Base-by-base conservation (phyloP, 2,329 filamentous ascomycete species). In the Ophiocordyceps camponoti-floridani region DNA sequence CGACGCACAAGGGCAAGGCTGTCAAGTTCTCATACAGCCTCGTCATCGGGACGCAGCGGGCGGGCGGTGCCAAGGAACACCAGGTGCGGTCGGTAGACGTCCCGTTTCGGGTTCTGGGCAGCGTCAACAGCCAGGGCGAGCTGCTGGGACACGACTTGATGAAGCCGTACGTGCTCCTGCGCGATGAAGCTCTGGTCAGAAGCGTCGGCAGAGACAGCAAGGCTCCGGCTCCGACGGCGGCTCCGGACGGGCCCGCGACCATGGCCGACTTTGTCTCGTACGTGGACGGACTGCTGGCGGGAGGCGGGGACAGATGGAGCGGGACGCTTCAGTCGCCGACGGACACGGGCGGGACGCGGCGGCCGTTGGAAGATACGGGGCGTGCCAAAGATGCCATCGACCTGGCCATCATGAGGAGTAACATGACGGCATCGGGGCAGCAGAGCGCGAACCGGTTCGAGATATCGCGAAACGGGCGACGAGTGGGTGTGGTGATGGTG, bases 11-110 rank as follows among this genome's bases (percentile, higher is more conserved):
- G 53, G 91, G 91, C 11, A 88, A 91, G 56, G 85, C 86, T 1
- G 91, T 95, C 57, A 96, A 96, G 62, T 88, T 95, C 43, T 76
- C 79, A 2, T 98, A 98, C 64, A 84, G 84, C 57, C 68, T 98
- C 12, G 79, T 93, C 10, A 84, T 98, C 50, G 89, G 89, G 41
- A 94, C 89, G 0, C 91, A 98, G 60, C 72, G 88, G 49, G 79
- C 84, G 1, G 85, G 84, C 10, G 82, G 80, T 13, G 72, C 75
- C 23, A 82, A 78, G 52, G 84, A 87, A 53, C 80, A 89, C 50
- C 85, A 86, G 53, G 80, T 96, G 41, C 84, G 82, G 53, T 85
- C 86, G n/a, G 82, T 95, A 40, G 89, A 94, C 50, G 71, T 95
- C 27, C 91, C 91, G 0, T 95, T 98, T 56, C 78, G 91, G 40